Conservation (phyloP, 306 rosid species). For the Prunus kanzakura region DNA sequence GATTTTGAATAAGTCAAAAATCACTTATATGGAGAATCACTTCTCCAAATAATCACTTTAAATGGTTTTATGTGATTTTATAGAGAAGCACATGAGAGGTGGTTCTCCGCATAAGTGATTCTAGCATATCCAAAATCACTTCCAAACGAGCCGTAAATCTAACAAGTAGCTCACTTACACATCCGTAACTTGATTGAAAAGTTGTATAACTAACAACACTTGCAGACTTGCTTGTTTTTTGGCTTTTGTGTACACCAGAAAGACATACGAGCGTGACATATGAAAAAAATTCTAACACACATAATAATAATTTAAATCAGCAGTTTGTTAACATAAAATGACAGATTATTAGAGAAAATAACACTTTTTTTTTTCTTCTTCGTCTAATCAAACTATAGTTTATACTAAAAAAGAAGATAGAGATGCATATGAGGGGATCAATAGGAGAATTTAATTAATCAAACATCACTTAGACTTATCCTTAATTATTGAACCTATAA, state of each 20-base stretch:
- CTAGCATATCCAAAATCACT: too few relatives aligned
- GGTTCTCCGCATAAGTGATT: too few relatives aligned
- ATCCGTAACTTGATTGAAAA: background rate
- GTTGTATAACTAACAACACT: background rate
- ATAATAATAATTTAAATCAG: too few relatives aligned
- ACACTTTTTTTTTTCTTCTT: background rate
- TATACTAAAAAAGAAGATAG: background rate
- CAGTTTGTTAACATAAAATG: too few relatives aligned
- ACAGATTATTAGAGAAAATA: too few relatives aligned
- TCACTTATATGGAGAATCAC: too few relatives aligned
- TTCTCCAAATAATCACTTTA: too few relatives aligned
- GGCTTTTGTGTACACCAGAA: too few relatives aligned
- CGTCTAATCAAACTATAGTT: background rate
- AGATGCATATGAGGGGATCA: background rate
- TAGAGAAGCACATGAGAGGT: too few relatives aligned
- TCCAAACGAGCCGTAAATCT: accelerated
- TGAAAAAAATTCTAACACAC: background rate
- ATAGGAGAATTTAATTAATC: background rate
- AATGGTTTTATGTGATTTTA: too few relatives aligned
- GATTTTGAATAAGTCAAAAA: too few relatives aligned
- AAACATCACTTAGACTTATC: background rate
- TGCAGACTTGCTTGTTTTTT: background rate
- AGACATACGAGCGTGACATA: background rate
- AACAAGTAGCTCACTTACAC: background rate
- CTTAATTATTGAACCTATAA: background rate